phyloP scores from a whole-genome alignment of 2,329 filamentous ascomycete species.

The Aureobasidium sp. region DNA sequence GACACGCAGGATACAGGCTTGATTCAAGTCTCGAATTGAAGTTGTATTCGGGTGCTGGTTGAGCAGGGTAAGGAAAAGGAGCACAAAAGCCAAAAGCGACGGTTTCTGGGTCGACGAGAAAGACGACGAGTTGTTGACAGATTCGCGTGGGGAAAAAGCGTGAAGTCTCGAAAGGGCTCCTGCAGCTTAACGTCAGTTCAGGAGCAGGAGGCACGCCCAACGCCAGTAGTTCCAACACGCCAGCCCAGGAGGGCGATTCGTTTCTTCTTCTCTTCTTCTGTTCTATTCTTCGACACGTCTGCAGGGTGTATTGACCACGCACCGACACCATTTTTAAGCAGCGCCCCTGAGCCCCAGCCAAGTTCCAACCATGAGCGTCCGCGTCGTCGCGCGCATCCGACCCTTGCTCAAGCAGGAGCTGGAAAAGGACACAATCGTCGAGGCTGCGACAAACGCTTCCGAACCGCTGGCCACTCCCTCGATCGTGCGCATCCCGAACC shows the following conservation, averaged over 20 bases:
- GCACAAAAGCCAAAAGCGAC: background rate
- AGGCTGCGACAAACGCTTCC: slow-evolving; percentile 41
- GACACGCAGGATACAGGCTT: background rate
- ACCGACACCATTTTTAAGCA: background rate
- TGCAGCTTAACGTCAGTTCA: slow-evolving; percentile 2
- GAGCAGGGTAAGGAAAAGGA: background rate
- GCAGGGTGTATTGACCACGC: background rate
- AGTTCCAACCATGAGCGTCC: slow-evolving; percentile 53
- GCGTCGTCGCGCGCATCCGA: slow-evolving; percentile 83
- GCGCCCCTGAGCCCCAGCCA: background rate
- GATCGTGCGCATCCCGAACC: slow-evolving; percentile 81
- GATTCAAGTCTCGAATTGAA: background rate
- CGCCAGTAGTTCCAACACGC: background rate
- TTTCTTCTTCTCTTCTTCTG: background rate
- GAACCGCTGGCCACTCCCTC: slow-evolving; percentile 41
- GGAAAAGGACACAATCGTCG: slow-evolving; percentile 80
- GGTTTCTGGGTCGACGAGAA: background rate
- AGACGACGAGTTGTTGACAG: slow-evolving; percentile 1
- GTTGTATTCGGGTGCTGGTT: background rate
- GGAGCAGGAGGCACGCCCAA: background rate
- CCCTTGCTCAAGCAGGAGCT: slow-evolving; percentile 79
- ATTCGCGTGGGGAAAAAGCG: background rate
- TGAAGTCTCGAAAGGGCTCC: background rate
- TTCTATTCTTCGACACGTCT: background rate
- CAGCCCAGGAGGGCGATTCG: background rate